phyloP scores from a whole-genome alignment of 129 eudicot genomes.

The Calendula officinalis region DNA sequence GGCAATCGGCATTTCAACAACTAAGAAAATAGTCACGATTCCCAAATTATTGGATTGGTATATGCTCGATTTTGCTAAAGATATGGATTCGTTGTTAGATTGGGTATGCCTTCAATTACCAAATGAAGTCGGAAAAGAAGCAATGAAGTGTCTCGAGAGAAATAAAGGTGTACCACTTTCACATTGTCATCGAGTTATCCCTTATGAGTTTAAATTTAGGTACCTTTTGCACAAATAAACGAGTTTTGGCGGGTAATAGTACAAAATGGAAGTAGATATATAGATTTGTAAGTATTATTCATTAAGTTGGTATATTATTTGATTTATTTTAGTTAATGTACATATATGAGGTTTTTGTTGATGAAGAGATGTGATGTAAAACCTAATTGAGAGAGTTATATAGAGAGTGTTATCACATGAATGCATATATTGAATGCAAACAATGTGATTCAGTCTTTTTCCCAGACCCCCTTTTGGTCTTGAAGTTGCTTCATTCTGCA shows the following conservation, averaged over 20 bases:
- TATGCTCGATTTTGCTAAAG: slow-evolving; percentile 90
- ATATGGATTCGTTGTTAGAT: slow-evolving; percentile 73
- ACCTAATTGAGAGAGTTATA: slow-evolving; percentile 11
- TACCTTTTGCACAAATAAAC: slow-evolving; percentile 64
- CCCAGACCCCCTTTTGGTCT: slow-evolving; percentile 21
- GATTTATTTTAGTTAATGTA: background rate
- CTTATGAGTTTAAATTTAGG: slow-evolving; percentile 86
- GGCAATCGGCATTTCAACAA: slow-evolving; percentile 60
- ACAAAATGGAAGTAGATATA: slow-evolving; percentile 40
- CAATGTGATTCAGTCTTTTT: slow-evolving; percentile 19
- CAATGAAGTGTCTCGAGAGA: slow-evolving; percentile 74
- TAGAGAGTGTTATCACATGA: slow-evolving; percentile 13
- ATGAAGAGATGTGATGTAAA: slow-evolving; percentile 10
- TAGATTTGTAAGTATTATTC: slow-evolving; percentile 37
- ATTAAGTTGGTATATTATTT: slow-evolving; percentile 22
- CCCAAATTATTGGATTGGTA: slow-evolving; percentile 92
- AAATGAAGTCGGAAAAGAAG: slow-evolving; percentile 64
- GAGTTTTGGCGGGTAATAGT: slow-evolving; percentile 16
- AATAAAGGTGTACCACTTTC: slow-evolving; percentile 49
- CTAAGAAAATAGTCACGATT: slow-evolving; percentile 50
- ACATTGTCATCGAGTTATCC: slow-evolving; percentile 52
- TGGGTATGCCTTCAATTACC: slow-evolving; percentile 95
- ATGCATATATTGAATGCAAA: slow-evolving; percentile 27
- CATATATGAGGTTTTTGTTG: slow-evolving; percentile 15
- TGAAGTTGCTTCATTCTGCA: slow-evolving; percentile 20